Conservation (phyloP, 495 filamentous ascomycete species). For the Penicillium daleae region DNA sequence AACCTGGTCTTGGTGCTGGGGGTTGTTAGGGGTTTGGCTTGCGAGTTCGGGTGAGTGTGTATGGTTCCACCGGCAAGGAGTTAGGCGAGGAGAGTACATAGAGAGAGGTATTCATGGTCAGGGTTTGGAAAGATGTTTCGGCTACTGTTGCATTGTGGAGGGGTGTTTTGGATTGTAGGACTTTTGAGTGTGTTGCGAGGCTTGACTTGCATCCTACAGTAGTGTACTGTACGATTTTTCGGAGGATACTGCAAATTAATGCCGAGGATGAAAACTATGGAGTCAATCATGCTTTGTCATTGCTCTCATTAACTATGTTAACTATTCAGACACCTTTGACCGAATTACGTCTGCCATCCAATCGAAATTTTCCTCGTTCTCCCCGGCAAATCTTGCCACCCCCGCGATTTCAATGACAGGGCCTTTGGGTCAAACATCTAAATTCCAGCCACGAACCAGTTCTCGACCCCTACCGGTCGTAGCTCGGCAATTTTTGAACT, state of each 20-base stretch:
- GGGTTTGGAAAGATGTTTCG: neutral
- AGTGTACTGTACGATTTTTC: too few relatives aligned
- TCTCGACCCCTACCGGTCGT: neutral
- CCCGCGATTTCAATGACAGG: neutral
- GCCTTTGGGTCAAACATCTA: neutral
- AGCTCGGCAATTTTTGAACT: neutral
- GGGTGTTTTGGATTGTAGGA: neutral
- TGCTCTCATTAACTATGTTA: neutral
- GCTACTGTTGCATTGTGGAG: neutral
- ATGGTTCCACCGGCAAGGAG: neutral
- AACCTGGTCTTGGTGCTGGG: neutral
- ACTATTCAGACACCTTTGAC: neutral
- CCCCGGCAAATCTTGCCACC: neutral
- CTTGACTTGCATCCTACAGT: too few relatives aligned
- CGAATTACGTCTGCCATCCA: neutral
- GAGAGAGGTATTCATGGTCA: neutral
- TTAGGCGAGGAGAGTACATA: neutral
- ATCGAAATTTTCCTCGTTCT: neutral
- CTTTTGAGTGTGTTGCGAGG: neutral
- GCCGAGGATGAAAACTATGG: neutral
- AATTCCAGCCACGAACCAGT: conserved; percentile 1
- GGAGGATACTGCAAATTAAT: neutral
- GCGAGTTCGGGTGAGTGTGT: neutral
- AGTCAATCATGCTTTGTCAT: too few relatives aligned
- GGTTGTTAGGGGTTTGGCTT: neutral